Base-by-base conservation (phyloP, 768 basidiomycete genomes). In the Lepiota venenata region DNA sequence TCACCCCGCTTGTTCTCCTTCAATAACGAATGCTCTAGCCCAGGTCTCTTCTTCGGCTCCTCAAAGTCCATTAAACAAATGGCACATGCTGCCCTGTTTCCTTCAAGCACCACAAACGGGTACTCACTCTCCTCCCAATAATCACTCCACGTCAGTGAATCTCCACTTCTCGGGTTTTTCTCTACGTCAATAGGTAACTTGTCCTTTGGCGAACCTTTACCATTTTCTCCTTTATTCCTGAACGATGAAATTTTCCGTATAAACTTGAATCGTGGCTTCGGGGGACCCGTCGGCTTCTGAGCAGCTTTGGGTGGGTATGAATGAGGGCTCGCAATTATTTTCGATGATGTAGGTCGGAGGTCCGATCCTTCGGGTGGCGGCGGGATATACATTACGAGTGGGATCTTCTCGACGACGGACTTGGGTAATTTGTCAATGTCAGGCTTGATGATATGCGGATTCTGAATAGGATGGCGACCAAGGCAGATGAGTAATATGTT, bases 41-140 rank as follows among this genome's bases (percentile, higher is more conserved):
- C 47, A 38, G 46, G 32, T 35, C 70, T 60, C 62, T 66, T 59
- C 66, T 74, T 69, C 14, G 91, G 91, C 66, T 87, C 87, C 59
- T 88, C 87, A 58, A 91, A 93, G 66, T 93, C 91, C 79, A 87
- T 77, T 59, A 93, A 71, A 66, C 91, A 93, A 50, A 92, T 89
- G 21, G 88, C 88, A 66, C 91, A 93, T 14, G 85, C 81, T 3
- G 91, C 91, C 49, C 91, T 84, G 63, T 93, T 91, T 20, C 82
- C 86, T 60, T 91, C 88, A 36, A 93, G 75, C 40, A 86, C 72
- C 35, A 93, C 88, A 66, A 93, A 92, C 1, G 91, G 91, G 66
- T 87, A 87, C 47, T 85, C 84, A 37, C 81, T 78, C 40, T 78
- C 75, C 61, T 90, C 90, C 87, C 88, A 93, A 47, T 82, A 76